Evolutionary conservation across 2,329 filamentous ascomycete species (phyloP).

Genomic region (Stagonosporopsis chrysanthemi): DNA sequence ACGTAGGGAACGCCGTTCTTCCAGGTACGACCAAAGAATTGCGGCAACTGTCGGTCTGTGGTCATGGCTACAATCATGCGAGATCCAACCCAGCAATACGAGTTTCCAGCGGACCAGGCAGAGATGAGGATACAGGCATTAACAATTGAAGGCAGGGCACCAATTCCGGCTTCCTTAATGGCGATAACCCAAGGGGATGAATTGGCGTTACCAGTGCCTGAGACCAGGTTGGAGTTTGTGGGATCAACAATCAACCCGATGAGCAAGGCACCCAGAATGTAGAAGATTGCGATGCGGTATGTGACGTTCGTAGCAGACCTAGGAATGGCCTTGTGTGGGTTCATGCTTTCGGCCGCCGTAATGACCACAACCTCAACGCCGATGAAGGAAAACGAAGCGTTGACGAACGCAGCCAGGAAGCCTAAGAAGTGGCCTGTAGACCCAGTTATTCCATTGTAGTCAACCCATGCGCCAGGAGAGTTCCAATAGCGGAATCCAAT

Average conservation of each 20-base stretch:
- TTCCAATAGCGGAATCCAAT: constrained; percentile 74
- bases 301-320: constrained; percentile 59
- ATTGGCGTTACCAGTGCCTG: constrained; percentile 43
- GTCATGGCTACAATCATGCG: constrained; percentile 37
- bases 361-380: constrained; percentile 65
- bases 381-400: constrained; percentile 52
- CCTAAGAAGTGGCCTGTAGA: constrained; percentile 60
- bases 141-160: constrained; percentile 39
- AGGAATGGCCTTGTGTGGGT: constrained; percentile 71
- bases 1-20: constrained; percentile 75
- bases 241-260: constrained; percentile 65
- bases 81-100: constrained; percentile 36
- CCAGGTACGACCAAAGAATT: constrained; percentile 43
- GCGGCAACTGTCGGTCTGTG: constrained; percentile 31
- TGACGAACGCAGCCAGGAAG: constrained; percentile 61
- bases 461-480: constrained; percentile 70
- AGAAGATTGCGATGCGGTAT: constrained; percentile 56
- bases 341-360: constrained; percentile 70
- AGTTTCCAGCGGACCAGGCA: constrained; percentile 38
- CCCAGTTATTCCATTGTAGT: constrained; percentile 66
- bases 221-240: constrained; percentile 48
- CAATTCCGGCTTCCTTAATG: constrained; percentile 55
- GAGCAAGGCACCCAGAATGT: constrained; percentile 57
- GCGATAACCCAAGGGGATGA: constrained; percentile 63
- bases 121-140: constrained; percentile 37